These are phyloP conservation scores for Lumnitzera littorea DNA, from an alignment of 345 rosid genomes.

Conservation along the genomic window DNA sequence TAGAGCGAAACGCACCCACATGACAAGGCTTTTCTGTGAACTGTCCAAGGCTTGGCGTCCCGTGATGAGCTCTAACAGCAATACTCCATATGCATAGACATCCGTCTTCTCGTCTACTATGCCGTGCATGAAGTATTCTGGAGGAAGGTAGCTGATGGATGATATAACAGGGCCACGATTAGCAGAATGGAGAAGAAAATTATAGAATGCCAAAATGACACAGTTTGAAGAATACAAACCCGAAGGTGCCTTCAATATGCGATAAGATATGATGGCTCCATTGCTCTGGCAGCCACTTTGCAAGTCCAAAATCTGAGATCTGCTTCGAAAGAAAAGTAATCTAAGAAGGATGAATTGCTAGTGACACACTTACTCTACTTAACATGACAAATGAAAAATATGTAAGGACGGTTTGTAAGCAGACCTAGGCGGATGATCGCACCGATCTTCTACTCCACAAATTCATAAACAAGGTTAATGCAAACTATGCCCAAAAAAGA, in stretches of 20 bases:
- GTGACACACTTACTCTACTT: no score
- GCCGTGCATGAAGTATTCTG: constrained; percentile 91
- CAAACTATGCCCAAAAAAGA: no score
- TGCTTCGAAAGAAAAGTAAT: constrained; percentile 9
- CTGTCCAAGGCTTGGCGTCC: constrained; percentile 78
- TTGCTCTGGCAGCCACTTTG: constrained; percentile 91
- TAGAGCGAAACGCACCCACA: constrained; percentile 49
- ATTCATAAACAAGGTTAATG: no score
- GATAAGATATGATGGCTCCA: constrained; percentile 85
- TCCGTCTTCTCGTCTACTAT: constrained; percentile 91
- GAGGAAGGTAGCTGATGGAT: constrained; percentile 68
- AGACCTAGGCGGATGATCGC: no score
- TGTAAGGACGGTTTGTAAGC: no score
- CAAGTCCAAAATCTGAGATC: constrained; percentile 98
- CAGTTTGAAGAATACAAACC: constrained; percentile 29
- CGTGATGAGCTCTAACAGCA: constrained; percentile 73
- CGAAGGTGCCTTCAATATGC: constrained; percentile 90
- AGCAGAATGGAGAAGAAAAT: not conserved
- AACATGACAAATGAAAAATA: no score
- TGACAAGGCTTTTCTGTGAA: constrained; percentile 75
- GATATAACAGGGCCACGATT: not conserved
- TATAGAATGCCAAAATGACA: not conserved
- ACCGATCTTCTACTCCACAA: no score
- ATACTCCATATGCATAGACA: constrained; percentile 84
- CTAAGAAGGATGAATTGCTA: not conserved